These are phyloP conservation scores for Globisporangium acanthophoron DNA, from an alignment of 352 stramenopile genomes.

Conservation along the genomic window DNA sequence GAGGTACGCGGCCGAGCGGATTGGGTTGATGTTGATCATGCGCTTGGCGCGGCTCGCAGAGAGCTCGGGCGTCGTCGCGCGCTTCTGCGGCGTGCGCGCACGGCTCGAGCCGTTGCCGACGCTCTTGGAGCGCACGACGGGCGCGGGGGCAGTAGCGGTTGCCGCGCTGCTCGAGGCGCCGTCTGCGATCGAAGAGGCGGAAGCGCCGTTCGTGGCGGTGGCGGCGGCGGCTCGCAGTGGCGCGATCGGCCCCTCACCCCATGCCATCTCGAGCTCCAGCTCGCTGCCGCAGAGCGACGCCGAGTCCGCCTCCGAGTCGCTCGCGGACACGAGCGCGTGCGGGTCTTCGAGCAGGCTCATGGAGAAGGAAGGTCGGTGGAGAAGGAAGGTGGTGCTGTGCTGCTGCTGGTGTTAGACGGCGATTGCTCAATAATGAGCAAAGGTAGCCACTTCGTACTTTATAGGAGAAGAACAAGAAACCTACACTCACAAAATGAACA, in stretches of 20 bases:
- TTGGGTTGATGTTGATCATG: conserved; percentile 77
- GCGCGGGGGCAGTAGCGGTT: conserved; percentile 3
- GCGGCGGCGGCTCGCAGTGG: conserved; percentile 34
- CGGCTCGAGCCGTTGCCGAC: conserved; percentile 60
- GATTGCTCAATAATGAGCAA: too few species aligned
- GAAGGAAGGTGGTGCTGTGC: too few species aligned
- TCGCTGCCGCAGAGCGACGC: conserved; percentile 71
- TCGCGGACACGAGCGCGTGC: conserved; percentile 18
- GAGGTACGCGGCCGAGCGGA: conserved; percentile 59
- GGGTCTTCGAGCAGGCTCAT: conserved; percentile 15
- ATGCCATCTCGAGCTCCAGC: conserved; percentile 71
- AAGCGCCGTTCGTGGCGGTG: conserved; percentile 1
- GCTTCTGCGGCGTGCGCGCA: conserved; percentile 61
- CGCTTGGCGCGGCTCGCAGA: conserved; percentile 58
- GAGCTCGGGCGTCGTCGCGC: conserved; percentile 32
- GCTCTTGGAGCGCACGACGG: conserved; percentile 36
- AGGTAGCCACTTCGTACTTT: too few species aligned
- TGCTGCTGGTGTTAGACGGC: too few species aligned
- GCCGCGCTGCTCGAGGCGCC: not conserved
- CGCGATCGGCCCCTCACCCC: conserved; percentile 69
- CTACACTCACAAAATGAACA: too few species aligned
- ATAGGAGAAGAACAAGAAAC: too few species aligned
- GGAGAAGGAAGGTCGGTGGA: not conserved
- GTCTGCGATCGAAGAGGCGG: not conserved
- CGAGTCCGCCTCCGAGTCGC: conserved; percentile 60